phyloP scores from a whole-genome alignment of 352 stramenopile genomes.

The Albugo candida region DNA sequence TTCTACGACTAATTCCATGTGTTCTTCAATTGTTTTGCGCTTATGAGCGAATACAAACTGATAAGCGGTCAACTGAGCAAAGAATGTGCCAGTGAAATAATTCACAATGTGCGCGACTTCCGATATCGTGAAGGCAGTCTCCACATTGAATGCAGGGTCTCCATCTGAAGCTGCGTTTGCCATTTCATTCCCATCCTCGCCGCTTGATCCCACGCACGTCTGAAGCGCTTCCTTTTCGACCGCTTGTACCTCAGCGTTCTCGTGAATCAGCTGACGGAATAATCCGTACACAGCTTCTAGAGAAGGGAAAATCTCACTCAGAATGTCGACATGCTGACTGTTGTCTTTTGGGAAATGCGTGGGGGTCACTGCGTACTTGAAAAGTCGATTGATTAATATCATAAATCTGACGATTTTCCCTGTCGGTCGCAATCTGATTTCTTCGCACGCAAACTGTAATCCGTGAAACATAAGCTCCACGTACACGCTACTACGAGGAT shows the following conservation, averaged over 20 bases:
- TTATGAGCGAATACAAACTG: slow-evolving; percentile 26
- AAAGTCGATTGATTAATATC: slow-evolving; percentile 27
- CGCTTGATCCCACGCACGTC: background rate
- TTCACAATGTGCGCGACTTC: slow-evolving; percentile 36
- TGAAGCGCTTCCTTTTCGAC: background rate
- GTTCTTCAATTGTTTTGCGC: slow-evolving; percentile 12
- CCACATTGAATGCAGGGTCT: slow-evolving; percentile 1
- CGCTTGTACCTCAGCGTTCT: slow-evolving; percentile 2
- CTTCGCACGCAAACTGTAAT: slow-evolving; percentile 35
- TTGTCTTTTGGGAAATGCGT: background rate
- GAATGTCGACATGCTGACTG: background rate
- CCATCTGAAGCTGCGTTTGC: background rate
- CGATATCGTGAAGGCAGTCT: slow-evolving; percentile 8
- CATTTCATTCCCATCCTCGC: background rate
- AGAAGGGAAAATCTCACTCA: slow-evolving; percentile 8
- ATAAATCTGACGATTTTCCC: slow-evolving; percentile 22
- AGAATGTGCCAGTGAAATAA: slow-evolving; percentile 55
- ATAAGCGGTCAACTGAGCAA: slow-evolving; percentile 37
- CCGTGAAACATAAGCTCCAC: slow-evolving; percentile 49
- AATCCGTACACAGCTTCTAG: slow-evolving; percentile 19
- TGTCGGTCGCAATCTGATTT: slow-evolving; percentile 14
- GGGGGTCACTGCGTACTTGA: slow-evolving; percentile 22
- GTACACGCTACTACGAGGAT: slow-evolving; percentile 24
- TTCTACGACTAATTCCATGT: slow-evolving; percentile 21
- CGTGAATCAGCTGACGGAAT: slow-evolving; percentile 16